These are phyloP conservation scores for Dothiorella sarmentorum DNA, from an alignment of 2,329 filamentous ascomycete genomes.

Conservation along the genomic window DNA sequence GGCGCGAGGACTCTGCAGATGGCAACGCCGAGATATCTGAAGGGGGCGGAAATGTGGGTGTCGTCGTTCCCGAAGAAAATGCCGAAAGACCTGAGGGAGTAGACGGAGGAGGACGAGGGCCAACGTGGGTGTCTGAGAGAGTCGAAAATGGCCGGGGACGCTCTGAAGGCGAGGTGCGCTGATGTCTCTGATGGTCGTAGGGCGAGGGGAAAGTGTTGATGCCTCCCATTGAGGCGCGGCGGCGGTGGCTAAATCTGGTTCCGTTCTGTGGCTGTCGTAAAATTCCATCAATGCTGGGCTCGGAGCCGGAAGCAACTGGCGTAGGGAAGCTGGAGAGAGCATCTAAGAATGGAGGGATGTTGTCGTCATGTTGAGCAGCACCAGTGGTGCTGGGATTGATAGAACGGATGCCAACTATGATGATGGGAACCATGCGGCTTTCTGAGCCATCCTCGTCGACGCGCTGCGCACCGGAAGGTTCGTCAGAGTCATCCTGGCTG, in stretches of 20 bases:
- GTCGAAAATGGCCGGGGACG: constrained; percentile 42
- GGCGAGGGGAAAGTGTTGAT: constrained; percentile 47
- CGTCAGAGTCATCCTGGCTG: constrained; percentile 27
- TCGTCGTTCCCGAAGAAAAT: constrained; percentile 51
- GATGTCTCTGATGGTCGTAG: constrained; percentile 53
- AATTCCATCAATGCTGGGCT: constrained; percentile 49
- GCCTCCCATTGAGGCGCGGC: constrained; percentile 54
- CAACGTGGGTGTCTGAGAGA: constrained; percentile 54
- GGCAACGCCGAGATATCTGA: constrained; percentile 36
- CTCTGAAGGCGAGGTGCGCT: constrained; percentile 41
- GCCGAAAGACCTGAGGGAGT: constrained; percentile 57
- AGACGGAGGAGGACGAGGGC: constrained; percentile 60
- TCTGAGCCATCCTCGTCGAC: constrained; percentile 43
- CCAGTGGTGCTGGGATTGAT: constrained; percentile 52
- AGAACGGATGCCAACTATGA: constrained; percentile 66
- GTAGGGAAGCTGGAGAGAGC: constrained; percentile 48
- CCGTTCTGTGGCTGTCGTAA: constrained; percentile 54
- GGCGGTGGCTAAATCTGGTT: constrained; percentile 52
- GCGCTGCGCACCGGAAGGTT: constrained; percentile 21
- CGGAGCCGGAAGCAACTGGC: constrained; percentile 45
- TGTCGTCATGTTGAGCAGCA: constrained; percentile 39
- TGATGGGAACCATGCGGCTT: constrained; percentile 63
- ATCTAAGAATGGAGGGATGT: constrained; percentile 49
- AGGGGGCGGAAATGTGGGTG: constrained; percentile 31
- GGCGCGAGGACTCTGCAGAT: constrained; percentile 36